These are phyloP conservation scores for Thozetella sp. DNA, from an alignment of 495 filamentous ascomycete genomes.

Conservation along the genomic window DNA sequence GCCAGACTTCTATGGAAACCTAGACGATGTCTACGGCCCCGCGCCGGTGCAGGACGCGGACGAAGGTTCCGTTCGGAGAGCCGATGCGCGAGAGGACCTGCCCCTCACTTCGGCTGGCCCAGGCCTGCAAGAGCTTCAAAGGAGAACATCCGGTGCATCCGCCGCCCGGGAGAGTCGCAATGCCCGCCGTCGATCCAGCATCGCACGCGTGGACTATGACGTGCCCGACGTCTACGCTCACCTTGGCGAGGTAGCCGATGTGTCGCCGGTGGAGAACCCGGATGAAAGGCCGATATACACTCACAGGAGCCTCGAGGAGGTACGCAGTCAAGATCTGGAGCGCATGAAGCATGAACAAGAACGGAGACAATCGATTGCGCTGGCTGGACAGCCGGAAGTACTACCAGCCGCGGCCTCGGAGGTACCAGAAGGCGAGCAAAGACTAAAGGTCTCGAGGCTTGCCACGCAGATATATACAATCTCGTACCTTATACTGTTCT, in stretches of 20 bases:
- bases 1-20: constrained; percentile 10
- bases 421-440: constrained; percentile 6
- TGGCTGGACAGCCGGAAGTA: neutral
- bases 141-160: neutral
- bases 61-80: neutral
- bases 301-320: constrained; percentile 27
- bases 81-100: neutral
- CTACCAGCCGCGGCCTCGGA: constrained; percentile 11
- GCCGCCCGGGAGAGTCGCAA: constrained; percentile 6
- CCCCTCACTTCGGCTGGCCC: neutral
- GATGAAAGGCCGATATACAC: constrained; percentile 30
- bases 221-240: constrained; percentile 49
- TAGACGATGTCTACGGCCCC: constrained; percentile 10
- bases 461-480: constrained; percentile 76
- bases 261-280: constrained; percentile 46
- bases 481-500: constrained; percentile 85
- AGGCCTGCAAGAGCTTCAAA: neutral
- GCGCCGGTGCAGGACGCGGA: neutral
- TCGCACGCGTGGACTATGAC: constrained; percentile 31
- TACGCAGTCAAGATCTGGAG: constrained; percentile 21
- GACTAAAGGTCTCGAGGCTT: constrained; percentile 44
- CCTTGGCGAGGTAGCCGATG: constrained; percentile 44
- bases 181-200: constrained; percentile 13
- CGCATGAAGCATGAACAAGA: constrained; percentile 12
- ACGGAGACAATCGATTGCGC: neutral